Base-by-base conservation (phyloP, 225 moss, liverwort and hornwort species). In the Physcomitrium patens region DNA sequence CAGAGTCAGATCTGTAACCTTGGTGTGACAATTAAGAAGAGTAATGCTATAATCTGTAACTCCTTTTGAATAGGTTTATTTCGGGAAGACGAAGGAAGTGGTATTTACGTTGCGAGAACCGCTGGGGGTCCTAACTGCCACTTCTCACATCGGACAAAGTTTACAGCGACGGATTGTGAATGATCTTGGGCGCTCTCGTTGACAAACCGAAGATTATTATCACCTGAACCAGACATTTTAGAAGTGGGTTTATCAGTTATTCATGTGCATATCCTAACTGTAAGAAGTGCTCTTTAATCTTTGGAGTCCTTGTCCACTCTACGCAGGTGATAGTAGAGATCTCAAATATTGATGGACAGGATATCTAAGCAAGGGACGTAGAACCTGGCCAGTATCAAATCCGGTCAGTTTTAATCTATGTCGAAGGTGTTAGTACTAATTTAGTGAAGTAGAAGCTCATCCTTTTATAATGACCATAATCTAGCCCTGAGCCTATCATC, bases 31-130 rank as follows among this genome's bases (percentile, higher is more conserved):
- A 72, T 31, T 54, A 41, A 7, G 41, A 37, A 19, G 55, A 41
- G 37, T 9, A n/a, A 31, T 51, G 14, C 28, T 18, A 51, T n/a
- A 14, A 26, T 72, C 5, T 61, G 19, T 37, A 55, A 22, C 43
- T 71, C 45, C 9, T 12, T 28, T 9, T 84, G 79, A 87, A 22
- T 22, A 92, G 92, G 92, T 93, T 52, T 93, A 93, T 58, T 93
- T 91, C 81, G 93, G 93, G 43, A 93, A 93, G 80, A 93, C 91
- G 42, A 89, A 91, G 62, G 93, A 93, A 79, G 87, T 93, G 9
- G 81, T 90, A 17, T 81, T 83, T 42, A 90, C 86, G 45, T 71
- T 90, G 77, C 78, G 85, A 60, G 87, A 90, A 55, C 87, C 90
- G 54, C 56, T 86, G 71, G 90, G 83, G 56, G 70, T 80, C 65